A percentile compares a stretch with the other conserved stretches of the same genome.
phyloP scores from a whole-genome alignment of 176 grass and related monocot genomes.

The Aegilops umbellulata region DNA sequence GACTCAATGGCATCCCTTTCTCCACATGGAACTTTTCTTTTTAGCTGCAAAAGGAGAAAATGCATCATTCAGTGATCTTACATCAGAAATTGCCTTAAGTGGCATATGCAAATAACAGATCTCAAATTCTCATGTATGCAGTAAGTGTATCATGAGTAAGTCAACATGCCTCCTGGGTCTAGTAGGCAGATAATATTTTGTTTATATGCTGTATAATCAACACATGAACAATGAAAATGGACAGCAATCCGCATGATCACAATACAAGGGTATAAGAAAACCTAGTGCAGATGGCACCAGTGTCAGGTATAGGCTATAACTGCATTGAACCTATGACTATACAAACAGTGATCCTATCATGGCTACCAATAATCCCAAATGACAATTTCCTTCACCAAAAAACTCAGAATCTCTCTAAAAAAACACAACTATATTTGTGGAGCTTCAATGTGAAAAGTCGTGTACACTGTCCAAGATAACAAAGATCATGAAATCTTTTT shows the following conservation, averaged over 20 bases:
- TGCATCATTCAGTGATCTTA: background rate
- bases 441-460: background rate
- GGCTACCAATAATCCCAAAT: background rate
- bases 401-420: slow-evolving; percentile 21
- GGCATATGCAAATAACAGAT: background rate
- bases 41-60: slow-evolving; percentile 46
- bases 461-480: slow-evolving; percentile 1
- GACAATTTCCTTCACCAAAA: background rate
- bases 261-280: background rate
- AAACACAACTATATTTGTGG: background rate
- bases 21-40: slow-evolving; percentile 54
- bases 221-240: slow-evolving; percentile 2
- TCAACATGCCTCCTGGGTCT: background rate
- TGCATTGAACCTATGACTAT: background rate
- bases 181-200: background rate
- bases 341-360: background rate
- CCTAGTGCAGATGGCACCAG: background rate
- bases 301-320: slow-evolving; percentile 12
- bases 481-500: background rate
- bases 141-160: background rate
- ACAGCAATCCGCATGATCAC: background rate
- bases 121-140: background rate
- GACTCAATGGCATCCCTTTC: slow-evolving; percentile 51
- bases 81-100: background rate
- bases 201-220: slow-evolving; percentile 14